Base-by-base conservation (phyloP, 805 yeast genomes). In the Tetrapisispora arboricola region DNA sequence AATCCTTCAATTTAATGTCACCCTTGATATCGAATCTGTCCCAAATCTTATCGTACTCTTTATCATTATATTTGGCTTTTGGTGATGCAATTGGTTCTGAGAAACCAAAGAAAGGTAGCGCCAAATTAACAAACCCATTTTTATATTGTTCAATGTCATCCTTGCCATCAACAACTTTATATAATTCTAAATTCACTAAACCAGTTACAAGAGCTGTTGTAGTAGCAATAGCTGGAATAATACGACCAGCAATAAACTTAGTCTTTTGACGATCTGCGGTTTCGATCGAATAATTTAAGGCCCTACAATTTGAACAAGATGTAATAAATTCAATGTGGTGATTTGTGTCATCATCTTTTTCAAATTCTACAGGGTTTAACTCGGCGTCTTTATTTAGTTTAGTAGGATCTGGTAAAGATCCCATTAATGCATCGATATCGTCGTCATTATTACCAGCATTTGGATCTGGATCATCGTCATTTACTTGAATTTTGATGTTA, bases 141-240 rank as follows among this genome's bases (percentile, higher is more conserved):
- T 85, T 88, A 66, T 79, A 88, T 49, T 80, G 78, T 60, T 88
- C 96, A 50, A 90, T 73, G 50, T 80, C 78, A 29, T 70, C 73
- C 56, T 80, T 77, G 13, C 74, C 73, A 55, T 81, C 94, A 34
- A 78, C 84, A 48, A 92, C 90, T 68, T 92, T 92, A 70, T 84
- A 84, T 43, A 90, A 70, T 65, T 92, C 99, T 50, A 92, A 67
- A 55, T 94, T 84, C 19, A 87, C 94, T 55, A 92, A 71, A 36
- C 99, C 99, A 6, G 98, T 85, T 18, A 92, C 98, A 51, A 88
- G 68, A 9, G 96, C 94, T n/a, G 99, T 92, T 1, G 99, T 92
- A 2, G 99, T 92, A 28, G 98, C 98, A 68, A 92, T 92, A 17
- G 98, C 98, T 13, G 99, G 99, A 50, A 92, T 92, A 50, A 92